Evolutionary conservation across 1,139 yeast species (phyloP).

Genomic region (Candida sp.): DNA sequence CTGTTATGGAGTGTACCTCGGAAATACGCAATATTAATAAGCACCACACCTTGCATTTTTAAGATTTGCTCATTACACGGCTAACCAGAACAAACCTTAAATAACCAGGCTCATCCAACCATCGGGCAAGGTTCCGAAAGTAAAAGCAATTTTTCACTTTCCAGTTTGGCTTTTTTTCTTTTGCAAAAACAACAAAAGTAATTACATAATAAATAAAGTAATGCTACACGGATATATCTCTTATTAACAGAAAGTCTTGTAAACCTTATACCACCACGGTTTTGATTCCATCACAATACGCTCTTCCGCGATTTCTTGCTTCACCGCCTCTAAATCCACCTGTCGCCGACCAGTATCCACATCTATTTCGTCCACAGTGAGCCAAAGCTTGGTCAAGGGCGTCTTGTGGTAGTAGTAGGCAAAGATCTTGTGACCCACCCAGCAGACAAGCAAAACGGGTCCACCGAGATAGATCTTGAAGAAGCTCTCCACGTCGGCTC

Average conservation of each 20-base stretch:
- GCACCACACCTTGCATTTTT: not conserved
- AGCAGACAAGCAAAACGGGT: slow-evolving; percentile 29
- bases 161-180: not conserved
- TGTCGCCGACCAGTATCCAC: slow-evolving; percentile 48
- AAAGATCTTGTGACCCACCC: slow-evolving; percentile 38
- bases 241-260: slow-evolving; percentile 24
- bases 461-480: slow-evolving; percentile 38
- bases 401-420: slow-evolving; percentile 23
- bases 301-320: slow-evolving; percentile 42
- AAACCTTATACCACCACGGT: slow-evolving; percentile 27
- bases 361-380: slow-evolving; percentile 40
- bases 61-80: not conserved
- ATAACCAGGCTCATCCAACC: not conserved
- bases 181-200: not conserved
- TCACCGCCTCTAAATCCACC: slow-evolving; percentile 39
- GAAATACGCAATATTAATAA: not conserved
- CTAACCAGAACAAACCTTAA: not conserved
- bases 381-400: slow-evolving; percentile 32
- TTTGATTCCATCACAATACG: slow-evolving; percentile 22
- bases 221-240: not conserved
- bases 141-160: not conserved
- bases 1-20: not conserved
- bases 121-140: not conserved
- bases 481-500: slow-evolving; percentile 31
- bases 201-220: not conserved